phyloP scores from a whole-genome alignment of 495 filamentous ascomycete species.

The Lophiostoma macrostomum region DNA sequence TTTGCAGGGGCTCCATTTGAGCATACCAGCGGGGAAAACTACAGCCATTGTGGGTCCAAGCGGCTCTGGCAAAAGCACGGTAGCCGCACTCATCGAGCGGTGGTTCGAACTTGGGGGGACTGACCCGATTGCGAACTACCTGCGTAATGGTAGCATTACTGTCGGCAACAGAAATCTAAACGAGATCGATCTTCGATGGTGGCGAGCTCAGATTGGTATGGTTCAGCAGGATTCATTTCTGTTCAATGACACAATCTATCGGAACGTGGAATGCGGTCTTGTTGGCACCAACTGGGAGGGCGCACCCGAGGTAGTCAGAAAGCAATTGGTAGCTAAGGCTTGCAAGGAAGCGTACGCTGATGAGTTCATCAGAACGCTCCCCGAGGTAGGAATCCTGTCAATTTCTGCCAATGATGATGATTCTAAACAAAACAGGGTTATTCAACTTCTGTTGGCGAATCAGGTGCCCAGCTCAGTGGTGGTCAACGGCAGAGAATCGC shows the following conservation, averaged over 20 bases:
- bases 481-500: slow-evolving; percentile 94
- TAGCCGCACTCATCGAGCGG: slow-evolving; percentile 84
- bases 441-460: slow-evolving; percentile 89
- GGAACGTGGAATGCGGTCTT: slow-evolving; percentile 64
- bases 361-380: slow-evolving; percentile 75
- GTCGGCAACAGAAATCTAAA: slow-evolving; percentile 51
- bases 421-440: no score
- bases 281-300: slow-evolving; percentile 60
- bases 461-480: slow-evolving; percentile 85
- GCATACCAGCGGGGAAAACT: slow-evolving; percentile 78
- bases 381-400: slow-evolving; percentile 66
- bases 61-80: slow-evolving; percentile 87
- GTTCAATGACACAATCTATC: slow-evolving; percentile 65
- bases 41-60: slow-evolving; percentile 85
- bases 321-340: slow-evolving; percentile 63
- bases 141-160: slow-evolving; percentile 30
- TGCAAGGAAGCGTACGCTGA: slow-evolving; percentile 92
- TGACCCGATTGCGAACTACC: slow-evolving; percentile 34
- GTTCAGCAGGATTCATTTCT: slow-evolving; percentile 56
- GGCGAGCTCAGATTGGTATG: slow-evolving; percentile 13
- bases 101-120: slow-evolving; percentile 63
- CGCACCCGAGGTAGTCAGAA: slow-evolving; percentile 11
- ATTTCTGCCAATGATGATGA: no score
- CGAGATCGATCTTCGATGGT: slow-evolving; percentile 44
- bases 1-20: slow-evolving; percentile 74